Percentiles rank a stretch among this genome's conserved stretches.
Conservation (phyloP, 768 basidiomycete genomes). For the Mycena vulgaris region DNA sequence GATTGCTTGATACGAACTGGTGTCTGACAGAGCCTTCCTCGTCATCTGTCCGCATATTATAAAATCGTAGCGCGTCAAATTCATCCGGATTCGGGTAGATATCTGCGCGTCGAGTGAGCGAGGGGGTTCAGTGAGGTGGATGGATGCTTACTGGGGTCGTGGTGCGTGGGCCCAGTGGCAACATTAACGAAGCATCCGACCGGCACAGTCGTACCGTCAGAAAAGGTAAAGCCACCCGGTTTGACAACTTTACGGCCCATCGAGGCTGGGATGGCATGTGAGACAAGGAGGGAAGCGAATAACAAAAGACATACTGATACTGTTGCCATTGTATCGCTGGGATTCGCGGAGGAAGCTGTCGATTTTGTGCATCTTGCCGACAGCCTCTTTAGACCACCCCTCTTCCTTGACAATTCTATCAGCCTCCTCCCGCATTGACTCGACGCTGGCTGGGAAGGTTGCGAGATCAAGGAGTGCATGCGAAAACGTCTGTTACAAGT, state of each 20-base stretch:
- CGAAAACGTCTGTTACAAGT: constrained; percentile 42
- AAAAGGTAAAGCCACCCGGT: constrained; percentile 42
- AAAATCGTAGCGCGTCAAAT: constrained; percentile 33
- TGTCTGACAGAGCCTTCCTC: constrained; percentile 13
- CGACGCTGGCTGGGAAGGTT: constrained; percentile 40
- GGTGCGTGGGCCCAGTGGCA: constrained; percentile 36
- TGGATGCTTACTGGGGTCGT: constrained; percentile 19
- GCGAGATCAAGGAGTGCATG: constrained; percentile 45
- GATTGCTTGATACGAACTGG: constrained; percentile 19
- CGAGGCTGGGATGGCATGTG: constrained; percentile 23
- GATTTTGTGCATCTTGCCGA: constrained; percentile 50
- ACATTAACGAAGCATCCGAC: constrained; percentile 44
- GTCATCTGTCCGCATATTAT: constrained; percentile 19
- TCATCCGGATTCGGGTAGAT: constrained; percentile 26
- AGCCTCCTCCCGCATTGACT: constrained; percentile 52
- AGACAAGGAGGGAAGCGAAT: background rate
- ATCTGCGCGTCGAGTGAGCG: constrained; percentile 19
- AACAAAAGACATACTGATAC: constrained; percentile 39
- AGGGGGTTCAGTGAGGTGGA: background rate
- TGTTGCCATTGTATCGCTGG: constrained; percentile 45
- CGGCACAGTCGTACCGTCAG: constrained; percentile 44
- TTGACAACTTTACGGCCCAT: constrained; percentile 39
- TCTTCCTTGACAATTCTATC: constrained; percentile 45
- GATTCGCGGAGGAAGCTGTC: constrained; percentile 54
- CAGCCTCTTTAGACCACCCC: constrained; percentile 44